Evolutionary conservation across 441 rosid species (phyloP).

Genomic region (Flueggea neowawraea): DNA sequence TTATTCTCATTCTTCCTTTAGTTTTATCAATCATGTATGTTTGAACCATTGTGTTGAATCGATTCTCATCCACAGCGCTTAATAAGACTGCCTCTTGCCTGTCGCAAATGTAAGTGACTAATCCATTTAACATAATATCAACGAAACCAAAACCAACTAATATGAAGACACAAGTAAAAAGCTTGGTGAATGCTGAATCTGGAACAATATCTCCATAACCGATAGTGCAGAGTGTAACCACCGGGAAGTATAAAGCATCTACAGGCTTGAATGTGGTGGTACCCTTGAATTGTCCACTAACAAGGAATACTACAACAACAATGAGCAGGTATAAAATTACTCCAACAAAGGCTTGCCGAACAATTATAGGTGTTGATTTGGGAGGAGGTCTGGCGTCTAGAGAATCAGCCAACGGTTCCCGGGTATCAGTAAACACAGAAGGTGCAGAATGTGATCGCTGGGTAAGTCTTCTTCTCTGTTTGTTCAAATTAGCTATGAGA

Average conservation of each 20-base stretch:
- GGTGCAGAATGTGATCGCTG: conserved; percentile 65
- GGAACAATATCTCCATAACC: conserved; percentile 76
- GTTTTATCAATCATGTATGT: conserved; percentile 51
- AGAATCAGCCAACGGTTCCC: conserved; percentile 20
- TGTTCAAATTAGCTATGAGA: conserved; percentile 44
- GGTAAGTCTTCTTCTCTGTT: conserved; percentile 21
- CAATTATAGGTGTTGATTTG: conserved; percentile 39
- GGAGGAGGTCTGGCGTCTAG: conserved; percentile 19
- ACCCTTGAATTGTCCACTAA: conserved; percentile 40
- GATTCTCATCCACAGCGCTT: conserved; percentile 48
- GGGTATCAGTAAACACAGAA: conserved; percentile 35
- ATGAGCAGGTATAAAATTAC: conserved; percentile 34
- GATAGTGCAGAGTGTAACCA: conserved; percentile 69
- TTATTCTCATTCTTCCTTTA: conserved; percentile 68
- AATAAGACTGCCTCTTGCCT: conserved; percentile 57
- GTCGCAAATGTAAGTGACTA: conserved; percentile 63
- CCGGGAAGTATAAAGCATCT: conserved; percentile 62
- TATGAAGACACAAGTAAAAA: conserved; percentile 52
- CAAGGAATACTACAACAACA: conserved; percentile 31
- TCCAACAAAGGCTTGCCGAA: conserved; percentile 50
- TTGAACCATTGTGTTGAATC: conserved; percentile 38
- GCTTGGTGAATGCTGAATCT: conserved; percentile 48
- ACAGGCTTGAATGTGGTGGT: conserved; percentile 35
- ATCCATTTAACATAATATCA: conserved; percentile 52
- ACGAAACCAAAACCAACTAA: conserved; percentile 63